A percentile compares a stretch with the other conserved stretches of the same genome.
Conservation (phyloP, 2,329 filamentous ascomycete genomes). For the Cordyceps fumosorosea region DNA sequence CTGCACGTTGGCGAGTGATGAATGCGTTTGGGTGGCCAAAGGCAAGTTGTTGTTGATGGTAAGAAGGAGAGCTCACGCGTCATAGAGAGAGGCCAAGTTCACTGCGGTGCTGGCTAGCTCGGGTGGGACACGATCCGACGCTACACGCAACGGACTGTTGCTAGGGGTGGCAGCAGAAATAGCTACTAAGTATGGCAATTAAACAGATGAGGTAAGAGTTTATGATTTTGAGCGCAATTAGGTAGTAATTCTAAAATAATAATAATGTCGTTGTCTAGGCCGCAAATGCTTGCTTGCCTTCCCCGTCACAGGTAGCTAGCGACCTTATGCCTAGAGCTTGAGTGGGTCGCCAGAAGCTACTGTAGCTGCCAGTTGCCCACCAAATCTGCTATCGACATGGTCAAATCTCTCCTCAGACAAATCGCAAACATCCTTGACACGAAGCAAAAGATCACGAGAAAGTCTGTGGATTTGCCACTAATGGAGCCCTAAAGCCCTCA, state of each 20-base stretch:
- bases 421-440: not conserved
- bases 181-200: too few relatives aligned
- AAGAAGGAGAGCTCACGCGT: constrained; percentile 8
- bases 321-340: not conserved
- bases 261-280: too few relatives aligned
- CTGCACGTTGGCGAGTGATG: not conserved
- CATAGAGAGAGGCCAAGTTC: constrained; percentile 3
- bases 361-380: constrained; percentile 7
- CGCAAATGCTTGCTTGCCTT: too few relatives aligned
- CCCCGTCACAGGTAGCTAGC: not conserved
- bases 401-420: not conserved
- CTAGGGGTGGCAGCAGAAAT: too few relatives aligned
- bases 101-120: not conserved
- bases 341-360: not conserved
- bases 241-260: too few relatives aligned
- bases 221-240: too few relatives aligned
- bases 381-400: not conserved
- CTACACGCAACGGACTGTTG: not conserved
- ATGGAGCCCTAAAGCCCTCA: not conserved
- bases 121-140: constrained; percentile 11
- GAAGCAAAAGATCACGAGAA: not conserved
- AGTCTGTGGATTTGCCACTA: not conserved
- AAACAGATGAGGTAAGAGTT: too few relatives aligned
- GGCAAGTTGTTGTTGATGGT: not conserved
- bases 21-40: not conserved